Conservation (phyloP, 1,284 basidiomycete species). For the Trametes sp. region DNA sequence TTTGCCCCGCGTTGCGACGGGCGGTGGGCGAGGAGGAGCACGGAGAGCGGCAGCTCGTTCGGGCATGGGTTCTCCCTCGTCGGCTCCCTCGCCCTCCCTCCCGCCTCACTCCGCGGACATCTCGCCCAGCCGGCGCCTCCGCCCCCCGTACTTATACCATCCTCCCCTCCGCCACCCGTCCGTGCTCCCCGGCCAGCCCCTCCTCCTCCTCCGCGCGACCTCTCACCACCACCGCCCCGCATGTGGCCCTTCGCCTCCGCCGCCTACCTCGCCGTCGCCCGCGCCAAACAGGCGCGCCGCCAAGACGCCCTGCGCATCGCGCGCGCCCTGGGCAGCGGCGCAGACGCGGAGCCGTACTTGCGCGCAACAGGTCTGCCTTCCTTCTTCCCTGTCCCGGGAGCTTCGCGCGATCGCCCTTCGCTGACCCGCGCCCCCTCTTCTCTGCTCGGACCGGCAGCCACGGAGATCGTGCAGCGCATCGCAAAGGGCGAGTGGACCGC, state of each 20-base stretch:
- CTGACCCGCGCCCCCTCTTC: slow-evolving; percentile 10
- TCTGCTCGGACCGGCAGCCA: slow-evolving; percentile 48
- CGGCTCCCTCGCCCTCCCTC: slow-evolving; percentile 6
- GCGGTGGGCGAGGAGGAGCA: neutral
- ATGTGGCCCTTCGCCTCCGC: slow-evolving; percentile 53
- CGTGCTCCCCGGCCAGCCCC: slow-evolving; percentile 47
- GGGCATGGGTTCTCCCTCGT: slow-evolving; percentile 7
- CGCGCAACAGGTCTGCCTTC: slow-evolving; percentile 37
- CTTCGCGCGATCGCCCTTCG: slow-evolving; percentile 2
- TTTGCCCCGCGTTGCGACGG: neutral
- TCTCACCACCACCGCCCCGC: neutral
- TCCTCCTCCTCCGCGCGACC: slow-evolving; percentile 39
- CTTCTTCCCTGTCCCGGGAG: slow-evolving; percentile 1
- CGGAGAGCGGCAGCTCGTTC: neutral
- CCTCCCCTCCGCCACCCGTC: neutral
- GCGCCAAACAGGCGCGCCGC: slow-evolving; percentile 46
- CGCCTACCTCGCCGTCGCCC: slow-evolving; percentile 42
- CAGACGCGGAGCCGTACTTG: slow-evolving; percentile 34
- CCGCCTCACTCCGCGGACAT: slow-evolving; percentile 30
- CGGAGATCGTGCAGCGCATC: slow-evolving; percentile 69
- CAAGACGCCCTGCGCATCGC: slow-evolving; percentile 39
- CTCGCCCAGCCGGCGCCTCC: slow-evolving; percentile 8
- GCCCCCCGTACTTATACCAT: slow-evolving; percentile 11
- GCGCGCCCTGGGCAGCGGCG: slow-evolving; percentile 23
- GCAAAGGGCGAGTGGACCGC: slow-evolving; percentile 75